phyloP scores from a whole-genome alignment of 2,329 filamentous ascomycete genomes.

The Aschersonia sp. region DNA sequence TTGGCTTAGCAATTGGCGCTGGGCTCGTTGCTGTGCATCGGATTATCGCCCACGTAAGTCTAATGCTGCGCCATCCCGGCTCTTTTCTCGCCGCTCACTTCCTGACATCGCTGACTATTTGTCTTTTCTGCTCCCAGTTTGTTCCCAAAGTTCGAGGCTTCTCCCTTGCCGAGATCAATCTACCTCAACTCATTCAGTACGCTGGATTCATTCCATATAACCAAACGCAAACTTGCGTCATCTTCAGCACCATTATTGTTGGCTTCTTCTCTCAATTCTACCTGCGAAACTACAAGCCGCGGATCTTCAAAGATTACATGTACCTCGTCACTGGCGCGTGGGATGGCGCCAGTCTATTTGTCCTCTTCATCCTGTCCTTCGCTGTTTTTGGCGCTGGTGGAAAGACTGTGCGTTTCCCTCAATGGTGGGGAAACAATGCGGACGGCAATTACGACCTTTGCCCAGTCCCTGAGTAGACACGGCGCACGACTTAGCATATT shows the following conservation, averaged over 20 bases:
- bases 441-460: constrained; percentile 34
- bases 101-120: neutral
- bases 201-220: constrained; percentile 4
- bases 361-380: constrained; percentile 25
- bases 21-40: constrained; percentile 8
- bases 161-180: constrained; percentile 1
- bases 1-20: constrained; percentile 27
- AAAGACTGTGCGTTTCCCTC: constrained; percentile 26
- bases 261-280: constrained; percentile 37
- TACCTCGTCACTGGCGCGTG: constrained; percentile 38
- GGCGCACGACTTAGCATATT: no score
- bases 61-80: neutral
- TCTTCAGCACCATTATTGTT: constrained; percentile 27
- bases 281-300: constrained; percentile 35
- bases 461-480: constrained; percentile 17
- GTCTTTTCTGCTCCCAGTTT: neutral
- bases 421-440: constrained; percentile 40
- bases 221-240: constrained; percentile 37
- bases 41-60: neutral
- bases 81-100: no score
- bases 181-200: constrained; percentile 3
- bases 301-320: constrained; percentile 37
- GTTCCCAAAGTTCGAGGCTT: neutral
- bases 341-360: constrained; percentile 30
- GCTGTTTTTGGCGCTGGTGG: constrained; percentile 39